Evolutionary conservation across 148 eudicot species (phyloP), one percentile per base, ranked within the genome.

Genomic region (Chenopodium quinoa): DNA sequence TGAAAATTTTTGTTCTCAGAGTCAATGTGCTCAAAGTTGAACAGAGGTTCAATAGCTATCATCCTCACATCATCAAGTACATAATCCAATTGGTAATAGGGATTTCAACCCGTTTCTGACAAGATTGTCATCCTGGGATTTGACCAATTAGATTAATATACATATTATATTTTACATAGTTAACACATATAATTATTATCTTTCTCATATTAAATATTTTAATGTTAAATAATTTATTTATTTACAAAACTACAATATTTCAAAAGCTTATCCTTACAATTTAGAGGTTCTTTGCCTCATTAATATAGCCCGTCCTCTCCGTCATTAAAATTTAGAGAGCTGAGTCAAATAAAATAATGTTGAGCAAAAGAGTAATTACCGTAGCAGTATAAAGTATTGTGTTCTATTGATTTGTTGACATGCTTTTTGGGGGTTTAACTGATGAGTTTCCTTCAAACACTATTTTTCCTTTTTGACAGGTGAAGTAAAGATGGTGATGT

Each of bases 401-500:
- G 1, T 67, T 25, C 16, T 67, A 29, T 16, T 67, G 71, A 67
- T 50, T 68, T 66, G 34, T 67, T 58, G 16, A 22, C 67, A 64
- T 72, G 40, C 32, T 69, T 9, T 9, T 70, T 70, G 4, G 32
- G 68, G 34, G 8, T 40, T 60, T 29, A 20, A 25, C 73, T 29
- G 34, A 14, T 62, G n/a, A 46, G 34, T 34, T 48, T 31, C 13
- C 50, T 64, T 81, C 20, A 13, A 27, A 8, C 27, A 31, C 13
- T 72, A 13, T 31, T 16, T 17, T 80, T 82, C 4, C 66, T 70
- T 80, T 82, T 19, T 68, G 58, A 56, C 82, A 94, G 98, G 83
- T 97, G 94, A 85, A 97, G 97, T 88, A 92, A 88, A 87, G 99
- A 94, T 86, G 99, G 99, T 73, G 99, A 97, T 85, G 75, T 94